Evolutionary conservation across 2,329 filamentous ascomycete genomes (phyloP).

Genomic region (Xylariaceae sp.): DNA sequence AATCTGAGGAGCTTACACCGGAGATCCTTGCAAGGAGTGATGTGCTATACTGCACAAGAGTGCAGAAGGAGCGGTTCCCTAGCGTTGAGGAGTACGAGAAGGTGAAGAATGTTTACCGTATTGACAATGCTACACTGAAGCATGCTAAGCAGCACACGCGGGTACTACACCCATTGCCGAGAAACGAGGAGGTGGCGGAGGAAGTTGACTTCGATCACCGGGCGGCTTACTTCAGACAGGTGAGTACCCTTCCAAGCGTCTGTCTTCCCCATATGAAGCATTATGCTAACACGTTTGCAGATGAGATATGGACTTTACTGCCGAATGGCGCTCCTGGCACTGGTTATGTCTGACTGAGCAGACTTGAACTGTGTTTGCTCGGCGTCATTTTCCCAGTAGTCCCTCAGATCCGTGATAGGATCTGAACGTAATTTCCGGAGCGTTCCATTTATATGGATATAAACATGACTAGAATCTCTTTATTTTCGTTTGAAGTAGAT

Average conservation of each 20-base stretch:
- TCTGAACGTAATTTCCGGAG: conserved; percentile 8
- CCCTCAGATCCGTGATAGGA: neutral
- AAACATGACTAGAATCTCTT: conserved; percentile 20
- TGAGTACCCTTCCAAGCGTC: conserved; percentile 47
- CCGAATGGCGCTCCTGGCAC: conserved; percentile 91
- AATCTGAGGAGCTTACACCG: conserved; percentile 73
- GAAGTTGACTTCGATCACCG: conserved; percentile 97
- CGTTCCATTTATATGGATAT: conserved; percentile 15
- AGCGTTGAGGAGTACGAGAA: conserved; percentile 73
- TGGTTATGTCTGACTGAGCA: conserved; percentile 64
- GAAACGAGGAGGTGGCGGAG: conserved; percentile 88
- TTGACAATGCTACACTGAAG: conserved; percentile 86
- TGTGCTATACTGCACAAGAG: conserved; percentile 92
- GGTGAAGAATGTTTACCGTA: conserved; percentile 81
- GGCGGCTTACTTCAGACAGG: conserved; percentile 98
- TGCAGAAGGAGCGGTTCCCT: conserved; percentile 95
- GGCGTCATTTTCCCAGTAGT: neutral
- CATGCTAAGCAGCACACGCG: conserved; percentile 89
- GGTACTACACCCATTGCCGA: conserved; percentile 89
- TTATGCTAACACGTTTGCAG: conserved; percentile 49
- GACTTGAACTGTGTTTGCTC: neutral
- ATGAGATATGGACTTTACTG: conserved; percentile 98
- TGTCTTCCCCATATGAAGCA: neutral
- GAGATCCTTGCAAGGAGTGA: conserved; percentile 84
- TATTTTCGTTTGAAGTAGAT: conserved; percentile 25